Evolutionary conservation across 345 rosid species (phyloP).

Genomic region (Eutrema yunnanense): DNA sequence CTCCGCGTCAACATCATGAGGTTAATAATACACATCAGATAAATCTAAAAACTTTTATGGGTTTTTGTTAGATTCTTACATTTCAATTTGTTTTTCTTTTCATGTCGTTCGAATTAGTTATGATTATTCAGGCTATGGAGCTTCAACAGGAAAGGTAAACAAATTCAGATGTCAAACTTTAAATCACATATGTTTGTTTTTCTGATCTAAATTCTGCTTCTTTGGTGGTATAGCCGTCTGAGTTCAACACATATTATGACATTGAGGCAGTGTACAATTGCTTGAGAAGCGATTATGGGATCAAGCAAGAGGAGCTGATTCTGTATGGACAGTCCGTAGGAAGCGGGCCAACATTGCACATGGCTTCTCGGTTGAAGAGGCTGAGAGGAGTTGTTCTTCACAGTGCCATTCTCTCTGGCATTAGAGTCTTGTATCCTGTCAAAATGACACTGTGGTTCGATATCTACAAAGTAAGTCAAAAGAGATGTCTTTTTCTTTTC

Average conservation of each 20-base stretch:
- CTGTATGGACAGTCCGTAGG: slow-evolving; percentile 97
- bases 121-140: slow-evolving; percentile 99
- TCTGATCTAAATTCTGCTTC: not conserved
- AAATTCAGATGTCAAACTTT: not conserved
- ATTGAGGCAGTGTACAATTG: slow-evolving; percentile 87
- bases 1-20: slow-evolving; percentile 94
- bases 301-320: slow-evolving; percentile 78
- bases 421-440: slow-evolving; percentile 90
- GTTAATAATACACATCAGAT: slow-evolving; percentile 2
- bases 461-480: slow-evolving; percentile 61
- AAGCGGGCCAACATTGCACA: slow-evolving; percentile 89
- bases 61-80: slow-evolving; percentile 13
- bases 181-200: not conserved
- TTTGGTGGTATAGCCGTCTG: slow-evolving; percentile 57
- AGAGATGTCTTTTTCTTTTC: not conserved
- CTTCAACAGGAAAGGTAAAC: slow-evolving; percentile 90
- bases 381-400: slow-evolving; percentile 92
- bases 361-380: slow-evolving; percentile 62
- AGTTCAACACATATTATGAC: slow-evolving; percentile 88
- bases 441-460: slow-evolving; percentile 96
- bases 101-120: slow-evolving; percentile 45
- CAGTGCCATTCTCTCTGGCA: slow-evolving; percentile 91
- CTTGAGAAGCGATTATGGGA: slow-evolving; percentile 60
- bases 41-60: not conserved
- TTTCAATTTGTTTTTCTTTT: not conserved